Conservation (phyloP, 192 early-diverging fungal species). For the Coemansia asiatica region DNA sequence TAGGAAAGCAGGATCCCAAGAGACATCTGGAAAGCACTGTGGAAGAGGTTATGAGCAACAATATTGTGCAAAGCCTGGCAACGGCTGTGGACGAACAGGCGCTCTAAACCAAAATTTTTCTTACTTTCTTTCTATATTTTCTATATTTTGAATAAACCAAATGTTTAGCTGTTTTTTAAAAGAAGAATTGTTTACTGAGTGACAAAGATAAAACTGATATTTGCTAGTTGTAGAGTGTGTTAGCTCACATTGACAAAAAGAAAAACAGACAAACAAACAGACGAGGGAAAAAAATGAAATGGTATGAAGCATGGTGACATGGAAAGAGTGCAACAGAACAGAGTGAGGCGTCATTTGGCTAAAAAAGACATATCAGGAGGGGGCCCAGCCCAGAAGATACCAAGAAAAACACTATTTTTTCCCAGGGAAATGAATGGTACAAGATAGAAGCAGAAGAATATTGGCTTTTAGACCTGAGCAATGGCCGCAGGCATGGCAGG, state of each 20-base stretch:
- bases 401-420: too few relatives aligned
- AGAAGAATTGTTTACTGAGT: too few relatives aligned
- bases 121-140: constrained; percentile 1
- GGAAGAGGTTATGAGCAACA: constrained; percentile 89
- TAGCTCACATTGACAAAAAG: too few relatives aligned
- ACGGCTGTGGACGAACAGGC: constrained; percentile 83
- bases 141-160: background rate
- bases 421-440: too few relatives aligned
- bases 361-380: background rate
- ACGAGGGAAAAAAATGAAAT: background rate
- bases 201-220: too few relatives aligned
- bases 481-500: background rate
- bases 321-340: background rate
- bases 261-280: constrained; percentile 10
- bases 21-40: constrained; percentile 94
- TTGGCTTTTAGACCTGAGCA: constrained; percentile 10
- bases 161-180: too few relatives aligned
- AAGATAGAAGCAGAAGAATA: constrained; percentile 5
- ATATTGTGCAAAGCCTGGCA: constrained; percentile 94
- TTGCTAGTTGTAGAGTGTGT: too few relatives aligned
- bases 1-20: constrained; percentile 99
- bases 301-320: background rate
- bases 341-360: too few relatives aligned
- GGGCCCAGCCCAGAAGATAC: too few relatives aligned
- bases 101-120: constrained; percentile 44